Conservation (phyloP, 1,139 yeast genomes). For the Arxiozyma slooffiae region DNA sequence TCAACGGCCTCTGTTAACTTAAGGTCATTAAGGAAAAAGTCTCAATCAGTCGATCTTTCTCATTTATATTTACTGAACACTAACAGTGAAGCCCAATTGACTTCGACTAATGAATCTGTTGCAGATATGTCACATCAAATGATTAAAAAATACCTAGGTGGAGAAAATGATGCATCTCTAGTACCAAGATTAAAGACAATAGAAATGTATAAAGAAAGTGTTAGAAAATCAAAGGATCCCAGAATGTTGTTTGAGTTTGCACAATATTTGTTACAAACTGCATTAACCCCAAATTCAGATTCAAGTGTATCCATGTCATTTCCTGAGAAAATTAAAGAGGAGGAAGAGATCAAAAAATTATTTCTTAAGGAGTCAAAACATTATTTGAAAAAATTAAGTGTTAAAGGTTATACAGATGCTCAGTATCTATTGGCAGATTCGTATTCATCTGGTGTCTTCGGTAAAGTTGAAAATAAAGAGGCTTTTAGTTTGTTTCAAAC, state of each 20-base stretch:
- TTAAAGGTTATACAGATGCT: slow-evolving; percentile 79
- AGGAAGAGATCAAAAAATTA: slow-evolving; percentile 31
- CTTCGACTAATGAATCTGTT: slow-evolving; percentile 33
- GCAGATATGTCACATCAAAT: slow-evolving; percentile 34
- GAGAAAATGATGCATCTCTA: slow-evolving; percentile 35
- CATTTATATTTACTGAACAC: slow-evolving; percentile 32
- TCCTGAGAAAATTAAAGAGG: slow-evolving; percentile 9
- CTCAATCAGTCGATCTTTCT: slow-evolving; percentile 34
- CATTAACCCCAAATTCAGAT: slow-evolving; percentile 42
- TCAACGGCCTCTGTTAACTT: slow-evolving; percentile 1
- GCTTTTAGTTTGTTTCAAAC: slow-evolving; percentile 70
- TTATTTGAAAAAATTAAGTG: slow-evolving; percentile 63
- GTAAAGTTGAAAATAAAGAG: slow-evolving; percentile 69
- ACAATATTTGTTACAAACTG: slow-evolving; percentile 82
- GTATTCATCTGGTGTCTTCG: slow-evolving; percentile 75
- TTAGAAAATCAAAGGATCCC: slow-evolving; percentile 78
- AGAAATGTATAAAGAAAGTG: slow-evolving; percentile 78
- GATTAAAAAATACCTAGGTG: slow-evolving; percentile 44
- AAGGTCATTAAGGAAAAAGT: slow-evolving; percentile 9
- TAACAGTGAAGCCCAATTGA: slow-evolving; percentile 30
- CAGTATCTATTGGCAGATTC: slow-evolving; percentile 88
- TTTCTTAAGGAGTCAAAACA: slow-evolving; percentile 67
- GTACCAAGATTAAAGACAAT: slow-evolving; percentile 78
- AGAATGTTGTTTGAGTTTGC: slow-evolving; percentile 81
- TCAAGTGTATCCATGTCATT: neutral